Base-by-base conservation (phyloP, 2,329 filamentous ascomycete species). In the Claviceps arundinis region DNA sequence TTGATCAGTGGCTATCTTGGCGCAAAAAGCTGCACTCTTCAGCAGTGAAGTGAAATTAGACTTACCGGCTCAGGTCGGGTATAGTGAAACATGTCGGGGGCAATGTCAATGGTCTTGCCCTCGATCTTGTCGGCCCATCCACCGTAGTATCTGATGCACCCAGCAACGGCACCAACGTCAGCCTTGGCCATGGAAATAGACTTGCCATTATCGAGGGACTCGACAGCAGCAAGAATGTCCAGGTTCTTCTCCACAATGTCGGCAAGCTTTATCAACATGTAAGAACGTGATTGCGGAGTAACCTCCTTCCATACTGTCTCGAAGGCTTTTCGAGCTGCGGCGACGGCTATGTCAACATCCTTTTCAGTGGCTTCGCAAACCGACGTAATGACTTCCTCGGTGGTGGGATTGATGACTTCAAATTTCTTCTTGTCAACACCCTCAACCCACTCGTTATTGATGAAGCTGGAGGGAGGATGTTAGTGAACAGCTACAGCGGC, bases 121-220 rank as follows among this genome's bases (percentile, higher is more conserved):
- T 83, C 77, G 59, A 93, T 84, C 82, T 95, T 95, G 76, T 95
- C 89, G 62, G 89, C 87, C 83, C 85, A 95, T 56, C 89, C 89
- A 64, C 79, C 89, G 62, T 71, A 72, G 66, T 72, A 96, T 69
- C 89, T 82, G 63, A 96, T 70, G 71, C 79, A 84, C 64, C 76
- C 82, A 58, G 80, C 74, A 54, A 83, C 82, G 59, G 80, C 77
- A 51, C 68, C 72, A 43, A 95, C 76, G 64, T 95, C 89, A 40
- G 81, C 85, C 65, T 81, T 85, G 56, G 87, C 84, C 78, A 88
- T 81, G 63, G 64, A 75, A 66, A 89, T 79, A 57, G 85, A 82
- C 78, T 93, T 93, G 68, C 86, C 90, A 64, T 94, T 89, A 75
- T 94, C 89, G 52, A 95, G 77, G 42, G 88, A 83, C 76, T 95